Evolutionary conservation across 2,329 filamentous ascomycete genomes (phyloP).

Genomic region (Xylariaceae sp.): DNA sequence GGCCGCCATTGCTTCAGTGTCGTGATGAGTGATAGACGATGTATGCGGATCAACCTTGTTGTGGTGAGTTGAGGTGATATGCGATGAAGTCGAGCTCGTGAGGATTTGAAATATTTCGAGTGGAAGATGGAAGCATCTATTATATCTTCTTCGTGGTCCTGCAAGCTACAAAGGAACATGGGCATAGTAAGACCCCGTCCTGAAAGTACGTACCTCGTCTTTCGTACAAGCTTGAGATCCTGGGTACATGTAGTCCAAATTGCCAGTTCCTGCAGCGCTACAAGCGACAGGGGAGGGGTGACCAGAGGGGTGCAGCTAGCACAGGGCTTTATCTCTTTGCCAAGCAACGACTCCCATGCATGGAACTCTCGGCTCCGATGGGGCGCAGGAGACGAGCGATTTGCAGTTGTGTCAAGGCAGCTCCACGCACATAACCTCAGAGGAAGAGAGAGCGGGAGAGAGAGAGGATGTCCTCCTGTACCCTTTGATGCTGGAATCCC

Average conservation of each 20-base stretch:
- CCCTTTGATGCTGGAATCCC: too few species aligned
- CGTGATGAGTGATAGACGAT: slow-evolving; percentile 8
- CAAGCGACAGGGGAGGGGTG: neutral
- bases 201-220: neutral
- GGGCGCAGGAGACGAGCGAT: too few species aligned
- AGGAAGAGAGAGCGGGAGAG: too few species aligned
- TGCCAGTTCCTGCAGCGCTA: slow-evolving; percentile 20
- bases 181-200: slow-evolving; percentile 13
- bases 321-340: too few species aligned
- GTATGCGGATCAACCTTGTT: slow-evolving; percentile 9
- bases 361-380: too few species aligned
- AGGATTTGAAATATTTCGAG: slow-evolving; percentile 12
- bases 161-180: slow-evolving; percentile 4
- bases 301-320: slow-evolving; percentile 1
- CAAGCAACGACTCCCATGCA: too few species aligned
- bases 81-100: slow-evolving; percentile 13
- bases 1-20: slow-evolving; percentile 15
- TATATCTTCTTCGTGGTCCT: too few species aligned
- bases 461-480: too few species aligned
- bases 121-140: slow-evolving; percentile 3
- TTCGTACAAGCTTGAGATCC: slow-evolving; percentile 8
- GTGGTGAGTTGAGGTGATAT: slow-evolving; percentile 4
- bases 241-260: slow-evolving; percentile 16
- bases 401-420: too few species aligned
- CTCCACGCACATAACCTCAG: too few species aligned